Conservation (phyloP, 768 basidiomycete genomes). For the Leccinum boreale region DNA sequence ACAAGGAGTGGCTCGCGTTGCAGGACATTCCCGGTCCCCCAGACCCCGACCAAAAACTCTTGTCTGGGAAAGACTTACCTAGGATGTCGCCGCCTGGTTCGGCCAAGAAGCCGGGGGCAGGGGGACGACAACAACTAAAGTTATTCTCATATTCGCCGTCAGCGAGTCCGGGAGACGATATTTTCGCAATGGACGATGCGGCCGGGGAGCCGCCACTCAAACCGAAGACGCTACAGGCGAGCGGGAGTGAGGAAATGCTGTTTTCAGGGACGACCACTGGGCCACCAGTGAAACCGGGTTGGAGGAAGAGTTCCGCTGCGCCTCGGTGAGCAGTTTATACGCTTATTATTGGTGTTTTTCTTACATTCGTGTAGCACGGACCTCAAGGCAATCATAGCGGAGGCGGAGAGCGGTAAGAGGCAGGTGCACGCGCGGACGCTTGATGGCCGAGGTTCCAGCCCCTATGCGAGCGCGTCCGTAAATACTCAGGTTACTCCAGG, state of each 20-base stretch:
- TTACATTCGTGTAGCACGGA: conserved; percentile 54
- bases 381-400: conserved; percentile 85
- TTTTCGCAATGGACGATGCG: conserved; percentile 82
- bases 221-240: conserved; percentile 11
- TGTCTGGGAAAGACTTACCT: conserved; percentile 24
- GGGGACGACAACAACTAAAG: neutral
- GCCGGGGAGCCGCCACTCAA: conserved; percentile 37
- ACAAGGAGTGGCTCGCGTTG: conserved; percentile 65
- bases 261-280: neutral
- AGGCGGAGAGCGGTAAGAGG: conserved; percentile 45
- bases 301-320: conserved; percentile 44
- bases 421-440: conserved; percentile 1
- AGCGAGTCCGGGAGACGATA: conserved; percentile 52
- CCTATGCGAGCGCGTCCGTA: neutral
- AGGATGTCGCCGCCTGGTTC: conserved; percentile 32
- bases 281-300: conserved; percentile 32
- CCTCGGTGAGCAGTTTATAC: conserved; percentile 44
- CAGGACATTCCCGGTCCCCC: conserved; percentile 68
- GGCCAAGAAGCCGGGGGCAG: conserved; percentile 8
- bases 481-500: neutral
- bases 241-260: neutral
- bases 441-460: conserved; percentile 1
- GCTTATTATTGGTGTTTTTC: conserved; percentile 8
- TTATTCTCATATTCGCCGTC: conserved; percentile 10
- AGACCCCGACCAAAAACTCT: conserved; percentile 29